Evolutionary conservation across 768 basidiomycete genomes (phyloP).

Genomic region (Russula sp.): DNA sequence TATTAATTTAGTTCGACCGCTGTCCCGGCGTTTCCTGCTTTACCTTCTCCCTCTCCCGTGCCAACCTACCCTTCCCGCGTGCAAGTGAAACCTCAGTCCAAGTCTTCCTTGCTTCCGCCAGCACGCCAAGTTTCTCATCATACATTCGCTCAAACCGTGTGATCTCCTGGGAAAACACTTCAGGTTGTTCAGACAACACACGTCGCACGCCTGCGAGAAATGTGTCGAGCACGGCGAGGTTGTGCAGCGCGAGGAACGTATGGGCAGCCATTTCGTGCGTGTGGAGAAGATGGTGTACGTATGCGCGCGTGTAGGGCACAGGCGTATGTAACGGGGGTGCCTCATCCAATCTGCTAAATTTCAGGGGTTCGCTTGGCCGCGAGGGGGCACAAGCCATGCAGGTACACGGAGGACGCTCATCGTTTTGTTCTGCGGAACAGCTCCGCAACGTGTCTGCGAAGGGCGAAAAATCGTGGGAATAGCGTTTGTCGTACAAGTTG

Average conservation of each 20-base stretch:
- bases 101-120: conserved; percentile 49
- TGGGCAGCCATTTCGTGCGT: conserved; percentile 92
- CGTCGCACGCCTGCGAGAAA: conserved; percentile 62
- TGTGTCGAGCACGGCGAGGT: conserved; percentile 59
- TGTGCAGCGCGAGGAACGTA: conserved; percentile 70
- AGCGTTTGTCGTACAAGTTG: conserved; percentile 62
- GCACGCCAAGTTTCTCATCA: conserved; percentile 46
- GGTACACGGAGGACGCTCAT: conserved; percentile 38
- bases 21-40: conserved; percentile 25
- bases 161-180: conserved; percentile 47
- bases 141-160: conserved; percentile 50
- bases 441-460: conserved; percentile 50
- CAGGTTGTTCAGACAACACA: conserved; percentile 31
- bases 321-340: conserved; percentile 38
- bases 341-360: conserved; percentile 30
- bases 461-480: conserved; percentile 58
- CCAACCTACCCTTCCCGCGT: conserved; percentile 72
- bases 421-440: conserved; percentile 36
- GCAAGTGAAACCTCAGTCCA: conserved; percentile 70
- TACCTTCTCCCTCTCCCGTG: conserved; percentile 55
- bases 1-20: conserved; percentile 24
- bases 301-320: conserved; percentile 50
- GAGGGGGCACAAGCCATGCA: conserved; percentile 36
- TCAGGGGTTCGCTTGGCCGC: conserved; percentile 23
- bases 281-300: conserved; percentile 79